Evolutionary conservation across 2,329 filamentous ascomycete species (phyloP).

Genomic region (Truncatella angustata): DNA sequence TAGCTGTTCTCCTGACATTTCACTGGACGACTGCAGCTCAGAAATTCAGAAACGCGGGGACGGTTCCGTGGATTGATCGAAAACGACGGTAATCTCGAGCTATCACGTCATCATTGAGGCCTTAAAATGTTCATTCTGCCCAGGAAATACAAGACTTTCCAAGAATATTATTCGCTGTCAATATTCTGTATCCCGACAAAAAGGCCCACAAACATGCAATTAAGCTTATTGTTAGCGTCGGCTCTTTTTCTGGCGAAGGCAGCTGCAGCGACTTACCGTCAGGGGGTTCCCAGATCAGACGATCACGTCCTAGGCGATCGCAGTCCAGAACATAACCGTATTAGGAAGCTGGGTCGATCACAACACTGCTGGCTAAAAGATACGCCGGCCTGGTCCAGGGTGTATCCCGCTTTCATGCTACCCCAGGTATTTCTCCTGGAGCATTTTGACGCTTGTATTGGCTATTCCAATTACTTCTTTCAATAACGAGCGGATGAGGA

Average conservation of each 20-base stretch:
- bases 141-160: too few species aligned
- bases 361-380: not conserved
- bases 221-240: slow-evolving; percentile 8
- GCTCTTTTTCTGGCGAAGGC: not conserved
- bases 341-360: not conserved
- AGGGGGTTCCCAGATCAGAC: not conserved
- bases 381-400: slow-evolving; percentile 7
- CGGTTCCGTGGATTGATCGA: too few species aligned
- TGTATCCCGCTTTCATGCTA: not conserved
- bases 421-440: not conserved
- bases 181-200: not conserved
- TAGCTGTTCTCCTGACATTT: too few species aligned
- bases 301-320: not conserved
- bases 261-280: not conserved
- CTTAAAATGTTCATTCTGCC: too few species aligned
- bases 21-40: too few species aligned
- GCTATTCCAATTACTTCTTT: not conserved
- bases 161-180: too few species aligned
- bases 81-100: too few species aligned
- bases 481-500: too few species aligned
- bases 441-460: not conserved
- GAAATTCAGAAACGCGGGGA: too few species aligned
- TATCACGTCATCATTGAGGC: too few species aligned
- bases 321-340: not conserved
- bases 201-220: not conserved